A percentile compares a stretch with the other conserved stretches of the same genome.
Evolutionary conservation across 176 grass and related monocot species (phyloP).

Genomic region (Oryza brachyantha): DNA sequence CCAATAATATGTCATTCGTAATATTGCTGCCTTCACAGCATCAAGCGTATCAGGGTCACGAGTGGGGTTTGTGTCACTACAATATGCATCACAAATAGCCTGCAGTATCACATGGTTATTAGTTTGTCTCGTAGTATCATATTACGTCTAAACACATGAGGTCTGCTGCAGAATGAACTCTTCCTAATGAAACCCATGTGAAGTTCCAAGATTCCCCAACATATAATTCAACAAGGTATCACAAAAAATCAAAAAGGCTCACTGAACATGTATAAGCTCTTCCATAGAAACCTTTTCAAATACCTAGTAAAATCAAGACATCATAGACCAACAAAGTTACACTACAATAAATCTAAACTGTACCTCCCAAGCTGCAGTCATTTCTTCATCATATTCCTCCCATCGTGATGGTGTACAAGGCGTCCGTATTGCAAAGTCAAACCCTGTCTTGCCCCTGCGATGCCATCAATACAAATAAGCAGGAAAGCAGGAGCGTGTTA

Average conservation of each 20-base stretch:
- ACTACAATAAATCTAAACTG: conserved; percentile 14
- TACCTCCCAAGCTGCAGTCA: conserved; percentile 93
- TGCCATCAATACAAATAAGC: conserved; percentile 22
- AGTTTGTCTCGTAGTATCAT: background rate
- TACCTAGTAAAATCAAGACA: background rate
- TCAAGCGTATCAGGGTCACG: conserved; percentile 59
- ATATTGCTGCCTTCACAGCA: conserved; percentile 63
- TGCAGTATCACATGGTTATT: conserved; percentile 41
- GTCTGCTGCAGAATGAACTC: conserved; percentile 11
- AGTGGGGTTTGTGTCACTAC: conserved; percentile 62
- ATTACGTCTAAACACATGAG: background rate
- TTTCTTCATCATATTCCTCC: conserved; percentile 91
- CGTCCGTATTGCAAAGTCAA: conserved; percentile 95
- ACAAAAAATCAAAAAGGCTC: too few species aligned
- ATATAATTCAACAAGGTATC: background rate
- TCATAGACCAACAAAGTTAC: background rate
- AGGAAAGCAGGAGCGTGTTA: background rate
- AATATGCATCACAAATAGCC: conserved; percentile 78
- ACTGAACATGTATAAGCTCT: too few species aligned
- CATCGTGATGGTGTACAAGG: conserved; percentile 97
- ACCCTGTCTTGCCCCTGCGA: conserved; percentile 77
- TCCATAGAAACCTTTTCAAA: background rate
- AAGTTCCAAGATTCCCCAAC: background rate
- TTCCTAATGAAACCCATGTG: conserved; percentile 10
- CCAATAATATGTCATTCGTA: conserved; percentile 95